These are phyloP conservation scores for Tephrocybe sp. DNA, from an alignment of 768 basidiomycete genomes.

Conservation along the genomic window DNA sequence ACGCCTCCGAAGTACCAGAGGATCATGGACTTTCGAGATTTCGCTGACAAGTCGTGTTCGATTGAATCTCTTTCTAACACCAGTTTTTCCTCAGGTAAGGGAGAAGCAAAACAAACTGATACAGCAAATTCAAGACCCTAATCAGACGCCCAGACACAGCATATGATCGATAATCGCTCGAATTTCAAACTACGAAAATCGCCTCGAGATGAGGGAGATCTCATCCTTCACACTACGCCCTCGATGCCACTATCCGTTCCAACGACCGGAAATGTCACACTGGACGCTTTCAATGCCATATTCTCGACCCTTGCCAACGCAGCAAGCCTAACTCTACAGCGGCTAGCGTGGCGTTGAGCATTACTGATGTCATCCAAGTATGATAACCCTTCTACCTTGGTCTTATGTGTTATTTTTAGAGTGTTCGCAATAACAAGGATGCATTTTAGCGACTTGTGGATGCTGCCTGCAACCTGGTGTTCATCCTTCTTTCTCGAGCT, in stretches of 20 bases:
- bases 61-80: no score
- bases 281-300: not conserved
- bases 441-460: not conserved
- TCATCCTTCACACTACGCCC: not conserved
- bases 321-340: conserved; percentile 6
- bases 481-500: not conserved
- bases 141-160: no score
- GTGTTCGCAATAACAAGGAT: not conserved
- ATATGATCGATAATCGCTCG: no score
- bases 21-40: no score
- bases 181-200: no score
- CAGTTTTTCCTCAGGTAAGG: no score
- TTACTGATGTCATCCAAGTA: not conserved
- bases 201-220: no score
- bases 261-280: not conserved
- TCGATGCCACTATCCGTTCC: not conserved
- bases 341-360: not conserved
- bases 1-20: no score
- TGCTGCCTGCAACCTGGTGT: not conserved
- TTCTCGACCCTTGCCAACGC: conserved; percentile 4
- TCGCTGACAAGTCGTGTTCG: no score
- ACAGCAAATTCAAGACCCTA: no score
- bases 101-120: no score
- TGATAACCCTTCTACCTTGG: no score
- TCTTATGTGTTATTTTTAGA: not conserved